Percentiles rank a stretch among this genome's conserved stretches.
These are phyloP conservation scores for Paratinospora sagittata DNA, from an alignment of 164 flowering plant species.

Conservation along the genomic window DNA sequence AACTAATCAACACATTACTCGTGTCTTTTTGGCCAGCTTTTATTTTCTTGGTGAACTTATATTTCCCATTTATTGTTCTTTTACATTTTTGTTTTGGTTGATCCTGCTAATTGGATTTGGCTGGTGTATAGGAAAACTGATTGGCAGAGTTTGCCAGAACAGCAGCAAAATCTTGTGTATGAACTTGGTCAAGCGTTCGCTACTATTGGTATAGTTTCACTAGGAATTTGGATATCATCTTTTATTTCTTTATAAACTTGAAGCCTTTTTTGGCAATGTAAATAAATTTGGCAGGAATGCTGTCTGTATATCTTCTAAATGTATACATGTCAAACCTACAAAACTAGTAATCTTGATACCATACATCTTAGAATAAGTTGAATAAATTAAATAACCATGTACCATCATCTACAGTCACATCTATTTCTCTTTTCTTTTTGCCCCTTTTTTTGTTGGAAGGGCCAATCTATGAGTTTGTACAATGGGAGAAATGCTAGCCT, in stretches of 20 bases:
- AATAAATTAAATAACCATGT: background rate
- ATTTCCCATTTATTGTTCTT: no score
- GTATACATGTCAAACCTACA: slow-evolving; percentile 3
- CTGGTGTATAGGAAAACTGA: slow-evolving; percentile 56
- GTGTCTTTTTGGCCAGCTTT: background rate
- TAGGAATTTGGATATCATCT: slow-evolving; percentile 82
- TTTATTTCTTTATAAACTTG: slow-evolving; percentile 33
- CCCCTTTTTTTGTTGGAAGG: no score
- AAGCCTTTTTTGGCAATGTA: slow-evolving; percentile 21
- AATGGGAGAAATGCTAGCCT: no score
- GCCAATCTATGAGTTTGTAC: no score
- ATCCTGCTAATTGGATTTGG: background rate
- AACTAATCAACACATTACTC: background rate
- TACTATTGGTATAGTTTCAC: slow-evolving; percentile 64
- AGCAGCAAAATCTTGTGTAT: slow-evolving; percentile 42
- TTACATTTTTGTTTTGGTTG: no score
- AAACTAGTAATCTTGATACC: background rate
- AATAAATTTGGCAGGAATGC: slow-evolving; percentile 18
- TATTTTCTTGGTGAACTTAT: background rate
- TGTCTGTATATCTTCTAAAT: slow-evolving; percentile 15
- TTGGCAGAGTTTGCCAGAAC: slow-evolving; percentile 61
- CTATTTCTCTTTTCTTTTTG: no score
- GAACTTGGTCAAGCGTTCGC: slow-evolving; percentile 82
- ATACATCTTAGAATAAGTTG: background rate
- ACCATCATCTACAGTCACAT: no score